A percentile compares a stretch with the other conserved stretches of the same genome.
Conservation (phyloP, 2,329 filamentous ascomycete genomes). For the Fusarium sp. region DNA sequence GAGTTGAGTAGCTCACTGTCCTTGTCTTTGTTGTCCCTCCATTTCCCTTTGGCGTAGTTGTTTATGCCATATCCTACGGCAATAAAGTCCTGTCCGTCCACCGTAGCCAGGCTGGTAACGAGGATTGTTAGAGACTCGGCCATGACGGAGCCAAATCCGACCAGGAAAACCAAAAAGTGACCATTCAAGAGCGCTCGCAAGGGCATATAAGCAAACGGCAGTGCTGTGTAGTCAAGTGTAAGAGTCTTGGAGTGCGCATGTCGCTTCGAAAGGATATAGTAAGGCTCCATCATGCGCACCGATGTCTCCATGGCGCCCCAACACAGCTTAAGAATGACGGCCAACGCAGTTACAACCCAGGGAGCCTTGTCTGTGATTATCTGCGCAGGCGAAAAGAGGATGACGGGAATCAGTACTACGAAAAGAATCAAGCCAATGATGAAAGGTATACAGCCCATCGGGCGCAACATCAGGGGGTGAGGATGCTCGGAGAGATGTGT, state of each 20-base stretch:
- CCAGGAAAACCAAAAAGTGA: conserved; percentile 74
- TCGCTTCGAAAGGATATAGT: conserved; percentile 75
- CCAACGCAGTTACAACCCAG: conserved; percentile 74
- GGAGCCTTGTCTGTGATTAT: conserved; percentile 71
- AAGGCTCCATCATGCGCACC: conserved; percentile 80
- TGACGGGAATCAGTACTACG: conserved; percentile 68
- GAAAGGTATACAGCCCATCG: conserved; percentile 71
- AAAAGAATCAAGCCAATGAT: conserved; percentile 70
- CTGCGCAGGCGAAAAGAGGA: conserved; percentile 71
- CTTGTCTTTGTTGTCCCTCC: conserved; percentile 30
- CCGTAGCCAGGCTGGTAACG: conserved; percentile 73
- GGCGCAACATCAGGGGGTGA: conserved; percentile 76
- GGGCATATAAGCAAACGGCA: conserved; percentile 76
- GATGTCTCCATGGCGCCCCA: conserved; percentile 78
- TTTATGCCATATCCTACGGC: conserved; percentile 40
- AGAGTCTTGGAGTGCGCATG: conserved; percentile 75
- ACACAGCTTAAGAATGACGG: conserved; percentile 75
- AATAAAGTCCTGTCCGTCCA: conserved; percentile 73
- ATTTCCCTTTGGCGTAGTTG: conserved; percentile 18
- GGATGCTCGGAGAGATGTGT: conserved; percentile 70
- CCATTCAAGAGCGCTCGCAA: conserved; percentile 72
- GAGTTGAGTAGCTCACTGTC: conserved; percentile 57
- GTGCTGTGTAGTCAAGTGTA: conserved; percentile 79
- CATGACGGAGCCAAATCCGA: conserved; percentile 78
- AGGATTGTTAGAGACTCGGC: conserved; percentile 80